Evolutionary conservation across 805 yeast species (phyloP).

Genomic region (Huiozyma sinensis): DNA sequence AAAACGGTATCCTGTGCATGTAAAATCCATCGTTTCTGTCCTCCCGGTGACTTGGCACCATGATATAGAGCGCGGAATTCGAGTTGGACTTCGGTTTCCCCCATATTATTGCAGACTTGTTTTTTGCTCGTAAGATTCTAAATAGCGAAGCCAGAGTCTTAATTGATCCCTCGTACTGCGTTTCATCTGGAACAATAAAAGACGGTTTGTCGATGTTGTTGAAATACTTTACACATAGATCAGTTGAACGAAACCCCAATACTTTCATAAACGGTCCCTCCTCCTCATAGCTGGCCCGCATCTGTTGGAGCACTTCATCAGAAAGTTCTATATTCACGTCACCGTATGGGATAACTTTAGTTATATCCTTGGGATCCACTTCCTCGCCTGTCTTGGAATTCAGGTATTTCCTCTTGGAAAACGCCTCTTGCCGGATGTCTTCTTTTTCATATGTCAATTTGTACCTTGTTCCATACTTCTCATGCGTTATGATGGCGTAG

Average conservation of each 20-base stretch:
- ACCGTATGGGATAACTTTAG: slow-evolving; percentile 37
- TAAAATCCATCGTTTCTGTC: slow-evolving; percentile 56
- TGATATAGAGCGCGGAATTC: slow-evolving; percentile 45
- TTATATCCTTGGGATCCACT: slow-evolving; percentile 25
- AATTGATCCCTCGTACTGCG: slow-evolving; percentile 48
- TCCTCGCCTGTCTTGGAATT: slow-evolving; percentile 36
- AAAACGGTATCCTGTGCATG: slow-evolving; percentile 56
- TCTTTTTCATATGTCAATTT: slow-evolving; percentile 44
- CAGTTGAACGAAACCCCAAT: slow-evolving; percentile 51
- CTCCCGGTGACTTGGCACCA: slow-evolving; percentile 41
- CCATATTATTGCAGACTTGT: slow-evolving; percentile 60
- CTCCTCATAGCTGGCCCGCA: neutral
- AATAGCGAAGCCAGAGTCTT: slow-evolving; percentile 59
- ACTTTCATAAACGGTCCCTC: slow-evolving; percentile 45
- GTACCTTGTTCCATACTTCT: slow-evolving; percentile 36
- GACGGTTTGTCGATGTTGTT: slow-evolving; percentile 45
- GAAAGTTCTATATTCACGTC: slow-evolving; percentile 33
- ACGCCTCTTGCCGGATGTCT: slow-evolving; percentile 42
- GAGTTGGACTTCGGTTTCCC: slow-evolving; percentile 48
- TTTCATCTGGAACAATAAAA: slow-evolving; percentile 61
- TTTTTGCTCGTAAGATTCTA: slow-evolving; percentile 41
- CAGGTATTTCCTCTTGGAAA: slow-evolving; percentile 32
- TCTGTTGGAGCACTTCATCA: slow-evolving; percentile 22
- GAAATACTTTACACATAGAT: slow-evolving; percentile 35
- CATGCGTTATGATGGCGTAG: slow-evolving; percentile 48